Evolutionary conservation across 257 asterid genomes (phyloP).

Genomic region (Euphrasia confusa): DNA sequence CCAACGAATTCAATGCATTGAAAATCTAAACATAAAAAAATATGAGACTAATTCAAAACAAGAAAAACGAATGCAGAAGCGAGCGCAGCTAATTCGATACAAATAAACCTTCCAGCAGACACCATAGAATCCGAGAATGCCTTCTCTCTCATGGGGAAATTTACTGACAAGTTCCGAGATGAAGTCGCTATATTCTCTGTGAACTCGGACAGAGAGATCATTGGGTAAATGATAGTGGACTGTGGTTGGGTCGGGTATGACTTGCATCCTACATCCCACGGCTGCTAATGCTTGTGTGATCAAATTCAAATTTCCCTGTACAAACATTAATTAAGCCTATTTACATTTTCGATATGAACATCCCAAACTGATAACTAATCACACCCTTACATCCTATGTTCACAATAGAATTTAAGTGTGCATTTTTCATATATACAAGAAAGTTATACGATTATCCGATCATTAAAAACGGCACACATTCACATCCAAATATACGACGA

Average conservation of each 20-base stretch:
- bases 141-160: slow-evolving; percentile 88
- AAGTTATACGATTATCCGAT: no score
- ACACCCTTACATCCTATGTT: no score
- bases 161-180: slow-evolving; percentile 64
- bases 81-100: slow-evolving; percentile 41
- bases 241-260: slow-evolving; percentile 95
- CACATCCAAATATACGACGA: background rate
- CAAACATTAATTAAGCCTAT: background rate
- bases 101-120: slow-evolving; percentile 97
- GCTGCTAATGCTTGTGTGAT: slow-evolving; percentile 95
- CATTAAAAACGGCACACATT: background rate
- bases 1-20: slow-evolving; percentile 90
- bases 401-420: no score
- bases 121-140: slow-evolving; percentile 75
- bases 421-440: no score
- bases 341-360: background rate
- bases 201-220: slow-evolving; percentile 77
- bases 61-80: slow-evolving; percentile 26
- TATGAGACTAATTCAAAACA: slow-evolving; percentile 25
- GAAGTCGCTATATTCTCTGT: slow-evolving; percentile 71
- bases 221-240: slow-evolving; percentile 92
- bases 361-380: no score
- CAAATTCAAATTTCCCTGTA: slow-evolving; percentile 90
- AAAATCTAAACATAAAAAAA: slow-evolving; percentile 57
- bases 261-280: slow-evolving; percentile 80